A percentile compares a stretch with the other conserved stretches of the same genome.
Conservation (phyloP, 2,329 filamentous ascomycete species). For the Cordyceps tenuipes region DNA sequence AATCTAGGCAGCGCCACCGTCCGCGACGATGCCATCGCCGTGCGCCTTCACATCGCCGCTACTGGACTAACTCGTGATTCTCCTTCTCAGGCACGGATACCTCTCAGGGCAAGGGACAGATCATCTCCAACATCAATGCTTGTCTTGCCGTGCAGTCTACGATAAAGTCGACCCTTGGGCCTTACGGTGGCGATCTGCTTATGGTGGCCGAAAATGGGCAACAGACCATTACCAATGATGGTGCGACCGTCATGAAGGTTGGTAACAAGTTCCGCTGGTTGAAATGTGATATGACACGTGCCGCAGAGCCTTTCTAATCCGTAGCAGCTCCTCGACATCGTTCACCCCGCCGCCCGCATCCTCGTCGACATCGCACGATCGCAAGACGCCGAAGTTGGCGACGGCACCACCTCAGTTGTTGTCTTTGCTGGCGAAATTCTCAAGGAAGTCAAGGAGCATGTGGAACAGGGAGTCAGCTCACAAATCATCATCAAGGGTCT, state of each 20-base stretch:
- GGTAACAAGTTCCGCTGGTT: constrained; percentile 15
- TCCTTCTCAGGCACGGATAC: constrained; percentile 72
- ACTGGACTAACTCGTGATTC: constrained; percentile 15
- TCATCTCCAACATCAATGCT: constrained; percentile 97
- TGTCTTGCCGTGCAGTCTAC: constrained; percentile 93
- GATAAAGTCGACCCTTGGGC: constrained; percentile 90
- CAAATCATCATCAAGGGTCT: constrained; percentile 97
- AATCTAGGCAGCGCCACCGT: neutral
- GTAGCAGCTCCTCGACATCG: constrained; percentile 82
- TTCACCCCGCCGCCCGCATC: constrained; percentile 93
- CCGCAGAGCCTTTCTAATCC: neutral
- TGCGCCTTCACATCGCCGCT: neutral
- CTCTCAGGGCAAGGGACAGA: constrained; percentile 93
- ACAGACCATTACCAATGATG: constrained; percentile 98
- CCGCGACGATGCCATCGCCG: neutral
- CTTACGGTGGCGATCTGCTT: constrained; percentile 92
- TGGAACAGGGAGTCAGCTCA: constrained; percentile 93
- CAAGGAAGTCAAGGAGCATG: constrained; percentile 92
- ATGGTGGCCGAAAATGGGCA: constrained; percentile 92
- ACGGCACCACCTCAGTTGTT: constrained; percentile 95
- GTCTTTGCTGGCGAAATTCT: constrained; percentile 95
- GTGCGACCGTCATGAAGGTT: constrained; percentile 98
- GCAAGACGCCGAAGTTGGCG: constrained; percentile 97
- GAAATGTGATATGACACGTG: neutral
- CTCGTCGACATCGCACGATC: constrained; percentile 97